A percentile compares a stretch with the other conserved stretches of the same genome.
phyloP scores from a whole-genome alignment of 441 rosid species.

The Gossypium lobatum region DNA sequence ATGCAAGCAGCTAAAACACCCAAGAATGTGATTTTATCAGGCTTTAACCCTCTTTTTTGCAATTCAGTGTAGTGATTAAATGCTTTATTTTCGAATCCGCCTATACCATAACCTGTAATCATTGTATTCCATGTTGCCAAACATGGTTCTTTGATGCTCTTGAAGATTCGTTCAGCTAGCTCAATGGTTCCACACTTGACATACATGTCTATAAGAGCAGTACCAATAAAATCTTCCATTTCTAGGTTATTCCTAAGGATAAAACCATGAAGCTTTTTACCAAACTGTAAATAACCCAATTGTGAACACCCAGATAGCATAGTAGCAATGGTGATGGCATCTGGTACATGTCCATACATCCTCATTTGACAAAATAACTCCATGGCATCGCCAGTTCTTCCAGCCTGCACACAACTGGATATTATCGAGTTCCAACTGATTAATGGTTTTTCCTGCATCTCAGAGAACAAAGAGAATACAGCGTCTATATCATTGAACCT shows the following conservation, averaged over 20 bases:
- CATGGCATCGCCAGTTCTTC: slow-evolving; percentile 46
- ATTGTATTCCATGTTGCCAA: slow-evolving; percentile 73
- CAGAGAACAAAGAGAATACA: slow-evolving; percentile 42
- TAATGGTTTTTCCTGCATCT: slow-evolving; percentile 40
- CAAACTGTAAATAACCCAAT: slow-evolving; percentile 50
- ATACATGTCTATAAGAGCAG: slow-evolving; percentile 81
- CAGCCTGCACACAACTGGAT: slow-evolving; percentile 68
- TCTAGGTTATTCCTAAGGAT: slow-evolving; percentile 46
- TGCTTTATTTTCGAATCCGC: slow-evolving; percentile 54
- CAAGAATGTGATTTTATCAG: slow-evolving; percentile 71
- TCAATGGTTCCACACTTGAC: slow-evolving; percentile 59
- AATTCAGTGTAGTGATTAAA: slow-evolving; percentile 40
- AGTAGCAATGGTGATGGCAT: slow-evolving; percentile 56
- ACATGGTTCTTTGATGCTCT: slow-evolving; percentile 39
- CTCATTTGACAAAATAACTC: slow-evolving; percentile 52
- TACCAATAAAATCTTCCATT: slow-evolving; percentile 58
- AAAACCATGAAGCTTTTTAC: slow-evolving; percentile 53
- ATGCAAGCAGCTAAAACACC: slow-evolving; percentile 68
- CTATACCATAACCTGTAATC: slow-evolving; percentile 65
- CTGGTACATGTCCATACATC: slow-evolving; percentile 39
- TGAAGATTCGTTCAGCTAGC: slow-evolving; percentile 55
- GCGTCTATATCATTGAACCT: slow-evolving; percentile 47
- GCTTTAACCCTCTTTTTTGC: slow-evolving; percentile 43
- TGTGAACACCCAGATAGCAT: slow-evolving; percentile 69
- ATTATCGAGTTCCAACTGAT: slow-evolving; percentile 80